Evolutionary conservation across 257 asterid genomes (phyloP), one percentile per base, ranked within the genome.

Genomic region (Hygrophila difformis): DNA sequence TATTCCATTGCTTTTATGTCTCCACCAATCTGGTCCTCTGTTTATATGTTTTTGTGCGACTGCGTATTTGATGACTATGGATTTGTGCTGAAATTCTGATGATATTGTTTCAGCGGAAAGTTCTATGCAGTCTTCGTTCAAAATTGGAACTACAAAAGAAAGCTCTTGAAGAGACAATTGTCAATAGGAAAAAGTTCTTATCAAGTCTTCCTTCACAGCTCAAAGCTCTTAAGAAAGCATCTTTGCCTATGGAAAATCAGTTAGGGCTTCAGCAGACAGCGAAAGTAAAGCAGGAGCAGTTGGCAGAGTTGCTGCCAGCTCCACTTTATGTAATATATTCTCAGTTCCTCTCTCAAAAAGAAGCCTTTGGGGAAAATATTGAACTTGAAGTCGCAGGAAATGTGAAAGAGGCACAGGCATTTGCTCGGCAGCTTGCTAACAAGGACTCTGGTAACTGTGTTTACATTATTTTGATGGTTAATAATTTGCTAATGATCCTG

Each of bases 201-300:
- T 68, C 88, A 44, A 86, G 94, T 73, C 93, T 91, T 61, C 99
- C 99, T 22, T 82, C 96, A 49, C 96, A 91, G 61, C 96, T 91
- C 57, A 91, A 91, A 64, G 82, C 96, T 52, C 86, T 91, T 42
- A 91, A 86, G 61, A 91, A 86, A 65, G 98, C 96, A 64, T 86
- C 96, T 46, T 67, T 91, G 76, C 96, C 98, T 3, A 91, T 82
- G 43, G 94, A 86, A 61, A 63, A 86, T 41, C 96, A 91, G 41
- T 59, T 91, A 23, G 98, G 94, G 54, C 72, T 82, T 67, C 73
- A 57, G 69, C 93, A 86, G 61, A 72, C 94, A 47, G 86, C 74
- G 68, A 86, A 78, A 59, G 61, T 91, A 50, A 91, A 86, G 77
- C 98, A 91, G 83, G 86, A 61, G 66, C 98, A 91, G 47, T 61